Percentiles rank a stretch among this genome's conserved stretches.
These are phyloP conservation scores for Clarireedia paspali DNA, from an alignment of 2,329 filamentous ascomycete genomes.

Conservation along the genomic window DNA sequence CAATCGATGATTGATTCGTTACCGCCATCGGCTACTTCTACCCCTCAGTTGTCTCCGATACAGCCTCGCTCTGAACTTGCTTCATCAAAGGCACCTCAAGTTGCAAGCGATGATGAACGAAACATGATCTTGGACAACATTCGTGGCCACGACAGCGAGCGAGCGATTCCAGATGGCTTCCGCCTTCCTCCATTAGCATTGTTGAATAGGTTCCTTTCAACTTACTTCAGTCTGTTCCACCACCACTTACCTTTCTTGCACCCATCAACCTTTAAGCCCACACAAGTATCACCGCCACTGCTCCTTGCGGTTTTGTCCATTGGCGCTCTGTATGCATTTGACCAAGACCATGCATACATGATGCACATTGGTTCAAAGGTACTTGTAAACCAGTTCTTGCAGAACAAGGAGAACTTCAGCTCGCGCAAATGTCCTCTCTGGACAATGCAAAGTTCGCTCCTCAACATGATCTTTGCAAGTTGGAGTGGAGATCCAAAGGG, in stretches of 20 bases:
- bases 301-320: conserved; percentile 89
- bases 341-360: conserved; percentile 94
- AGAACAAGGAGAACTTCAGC: conserved; percentile 98
- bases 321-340: conserved; percentile 91
- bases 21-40: conserved; percentile 59
- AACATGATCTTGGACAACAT: conserved; percentile 82
- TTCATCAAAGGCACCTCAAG: conserved; percentile 65
- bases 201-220: conserved; percentile 86
- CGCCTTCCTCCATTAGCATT: conserved; percentile 72
- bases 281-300: conserved; percentile 71
- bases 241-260: conserved; percentile 95
- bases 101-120: conserved; percentile 77
- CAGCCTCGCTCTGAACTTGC: conserved; percentile 50
- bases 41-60: conserved; percentile 65
- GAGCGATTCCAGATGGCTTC: conserved; percentile 80
- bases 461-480: conserved; percentile 99
- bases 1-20: conserved; percentile 68
- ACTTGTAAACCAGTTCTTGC: conserved; percentile 90
- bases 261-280: conserved; percentile 80
- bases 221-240: conserved; percentile 95
- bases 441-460: conserved; percentile 94
- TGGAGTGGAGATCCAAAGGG: conserved; percentile 98
- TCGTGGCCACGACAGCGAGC: conserved; percentile 69
- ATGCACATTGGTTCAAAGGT: conserved; percentile 97
- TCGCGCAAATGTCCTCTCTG: conserved; percentile 94